Percentiles rank a stretch among this genome's conserved stretches.
phyloP scores from a whole-genome alignment of 2,329 filamentous ascomycete genomes.

The Stagonosporopsis chrysanthemi region DNA sequence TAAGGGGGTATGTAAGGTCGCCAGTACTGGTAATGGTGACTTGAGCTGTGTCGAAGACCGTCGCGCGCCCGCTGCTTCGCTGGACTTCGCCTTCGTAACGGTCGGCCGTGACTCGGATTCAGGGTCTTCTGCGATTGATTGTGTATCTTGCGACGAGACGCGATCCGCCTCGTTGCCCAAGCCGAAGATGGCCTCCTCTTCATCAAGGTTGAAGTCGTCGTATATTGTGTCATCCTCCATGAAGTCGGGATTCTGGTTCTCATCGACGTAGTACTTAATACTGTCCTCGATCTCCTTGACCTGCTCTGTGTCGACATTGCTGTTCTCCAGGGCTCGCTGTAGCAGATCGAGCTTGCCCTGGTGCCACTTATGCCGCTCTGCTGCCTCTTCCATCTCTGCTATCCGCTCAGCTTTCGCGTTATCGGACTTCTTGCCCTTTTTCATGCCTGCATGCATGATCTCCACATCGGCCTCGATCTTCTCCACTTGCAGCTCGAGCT shows the following conservation, averaged over 20 bases:
- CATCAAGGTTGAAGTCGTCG: slow-evolving; percentile 89
- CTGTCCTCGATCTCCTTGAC: slow-evolving; percentile 89
- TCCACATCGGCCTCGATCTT: slow-evolving; percentile 89
- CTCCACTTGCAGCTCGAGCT: slow-evolving; percentile 93
- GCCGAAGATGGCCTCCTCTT: slow-evolving; percentile 89
- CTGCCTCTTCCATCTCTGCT: slow-evolving; percentile 80
- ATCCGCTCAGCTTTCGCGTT: slow-evolving; percentile 83
- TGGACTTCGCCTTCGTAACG: slow-evolving; percentile 63
- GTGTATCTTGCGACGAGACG: slow-evolving; percentile 92
- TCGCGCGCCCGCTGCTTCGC: slow-evolving; percentile 68
- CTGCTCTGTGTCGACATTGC: slow-evolving; percentile 84
- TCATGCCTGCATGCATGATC: slow-evolving; percentile 83
- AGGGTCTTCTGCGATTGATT: slow-evolving; percentile 87
- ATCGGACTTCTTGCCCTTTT: slow-evolving; percentile 90
- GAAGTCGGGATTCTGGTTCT: slow-evolving; percentile 87
- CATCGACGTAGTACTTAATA: slow-evolving; percentile 94
- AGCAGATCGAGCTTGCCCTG: slow-evolving; percentile 91
- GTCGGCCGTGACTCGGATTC: slow-evolving; percentile 64
- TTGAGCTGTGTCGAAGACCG: slow-evolving; percentile 90
- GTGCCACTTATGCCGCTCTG: slow-evolving; percentile 97
- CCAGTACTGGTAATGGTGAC: slow-evolving; percentile 89
- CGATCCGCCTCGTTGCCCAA: slow-evolving; percentile 82
- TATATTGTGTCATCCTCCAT: slow-evolving; percentile 95
- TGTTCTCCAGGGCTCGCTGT: slow-evolving; percentile 89
- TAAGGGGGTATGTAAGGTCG: slow-evolving; percentile 82